A percentile compares a stretch with the other conserved stretches of the same genome.
These are phyloP conservation scores for Linnemannia exigua DNA, from an alignment of 192 early-diverging fungal genomes.

Conservation along the genomic window DNA sequence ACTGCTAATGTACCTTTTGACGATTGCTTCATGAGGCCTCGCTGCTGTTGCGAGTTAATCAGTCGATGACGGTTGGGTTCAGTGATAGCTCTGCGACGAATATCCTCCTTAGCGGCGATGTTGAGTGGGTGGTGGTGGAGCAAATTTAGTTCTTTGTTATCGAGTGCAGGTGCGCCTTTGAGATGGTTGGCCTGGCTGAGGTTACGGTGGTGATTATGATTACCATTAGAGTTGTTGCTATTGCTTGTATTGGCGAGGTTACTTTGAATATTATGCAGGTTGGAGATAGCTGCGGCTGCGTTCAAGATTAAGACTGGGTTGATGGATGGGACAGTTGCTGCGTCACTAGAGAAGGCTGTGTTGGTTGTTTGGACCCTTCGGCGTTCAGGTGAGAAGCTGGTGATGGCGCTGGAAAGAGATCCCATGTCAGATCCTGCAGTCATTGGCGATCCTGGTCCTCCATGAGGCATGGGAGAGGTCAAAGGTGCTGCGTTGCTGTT, in stretches of 20 bases:
- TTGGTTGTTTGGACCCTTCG: slow-evolving; percentile 30
- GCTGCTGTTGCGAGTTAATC: slow-evolving; percentile 21
- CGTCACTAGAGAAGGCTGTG: neutral
- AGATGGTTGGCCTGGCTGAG: neutral
- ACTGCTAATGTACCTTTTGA: slow-evolving; percentile 24
- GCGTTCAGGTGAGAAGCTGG: slow-evolving; percentile 29
- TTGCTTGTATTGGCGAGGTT: neutral
- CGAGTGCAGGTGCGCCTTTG: neutral
- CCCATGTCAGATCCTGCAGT: slow-evolving; percentile 5
- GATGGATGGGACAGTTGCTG: slow-evolving; percentile 27
- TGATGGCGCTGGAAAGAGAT: neutral
- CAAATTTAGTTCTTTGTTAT: slow-evolving; percentile 6
- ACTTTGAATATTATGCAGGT: neutral
- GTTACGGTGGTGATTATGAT: slow-evolving; percentile 10
- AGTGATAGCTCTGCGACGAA: slow-evolving; percentile 40
- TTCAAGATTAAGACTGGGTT: slow-evolving; percentile 42
- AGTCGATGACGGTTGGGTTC: slow-evolving; percentile 31
- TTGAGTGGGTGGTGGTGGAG: slow-evolving; percentile 16
- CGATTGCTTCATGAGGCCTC: neutral
- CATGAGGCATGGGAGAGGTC: slow-evolving; percentile 7
- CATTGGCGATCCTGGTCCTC: slow-evolving; percentile 13
- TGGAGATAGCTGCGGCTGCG: slow-evolving; percentile 33
- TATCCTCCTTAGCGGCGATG: slow-evolving; percentile 23
- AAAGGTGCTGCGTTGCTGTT: slow-evolving; percentile 13
- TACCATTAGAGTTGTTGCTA: slow-evolving; percentile 1